These are phyloP conservation scores for Phytophthora vignae DNA, from an alignment of 352 stramenopile species.

Conservation along the genomic window DNA sequence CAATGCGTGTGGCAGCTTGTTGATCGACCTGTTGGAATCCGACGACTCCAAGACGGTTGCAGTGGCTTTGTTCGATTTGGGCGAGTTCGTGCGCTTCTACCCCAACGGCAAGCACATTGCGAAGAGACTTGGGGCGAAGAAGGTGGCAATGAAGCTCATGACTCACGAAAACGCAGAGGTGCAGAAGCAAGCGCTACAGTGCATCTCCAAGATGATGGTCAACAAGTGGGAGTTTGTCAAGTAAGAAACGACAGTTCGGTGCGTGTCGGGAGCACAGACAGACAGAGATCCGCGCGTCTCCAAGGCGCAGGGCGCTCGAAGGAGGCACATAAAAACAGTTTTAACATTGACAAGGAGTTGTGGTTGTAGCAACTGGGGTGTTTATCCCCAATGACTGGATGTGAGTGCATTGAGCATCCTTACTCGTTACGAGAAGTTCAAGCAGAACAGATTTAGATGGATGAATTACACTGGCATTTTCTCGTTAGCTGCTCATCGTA, in stretches of 20 bases:
- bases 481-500: background rate
- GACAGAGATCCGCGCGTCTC: background rate
- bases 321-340: constrained; percentile 18
- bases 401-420: background rate
- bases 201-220: constrained; percentile 99
- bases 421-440: no score
- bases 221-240: constrained; percentile 98
- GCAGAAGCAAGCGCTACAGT: constrained; percentile 98
- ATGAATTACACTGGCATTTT: constrained; percentile 10
- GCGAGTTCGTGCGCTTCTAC: constrained; percentile 98
- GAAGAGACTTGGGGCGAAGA: constrained; percentile 97
- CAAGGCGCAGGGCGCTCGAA: constrained; percentile 8
- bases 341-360: constrained; percentile 23
- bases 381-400: background rate
- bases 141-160: constrained; percentile 97
- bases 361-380: constrained; percentile 8
- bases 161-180: constrained; percentile 96
- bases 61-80: constrained; percentile 97
- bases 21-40: constrained; percentile 94
- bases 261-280: background rate
- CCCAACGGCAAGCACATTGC: constrained; percentile 96
- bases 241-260: constrained; percentile 40
- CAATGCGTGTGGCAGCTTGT: constrained; percentile 60
- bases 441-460: background rate
- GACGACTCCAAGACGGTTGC: constrained; percentile 94